A percentile compares a stretch with the other conserved stretches of the same genome.
These are phyloP conservation scores for Corynascus novoguineensis DNA, from an alignment of 495 filamentous ascomycete genomes.

Conservation along the genomic window DNA sequence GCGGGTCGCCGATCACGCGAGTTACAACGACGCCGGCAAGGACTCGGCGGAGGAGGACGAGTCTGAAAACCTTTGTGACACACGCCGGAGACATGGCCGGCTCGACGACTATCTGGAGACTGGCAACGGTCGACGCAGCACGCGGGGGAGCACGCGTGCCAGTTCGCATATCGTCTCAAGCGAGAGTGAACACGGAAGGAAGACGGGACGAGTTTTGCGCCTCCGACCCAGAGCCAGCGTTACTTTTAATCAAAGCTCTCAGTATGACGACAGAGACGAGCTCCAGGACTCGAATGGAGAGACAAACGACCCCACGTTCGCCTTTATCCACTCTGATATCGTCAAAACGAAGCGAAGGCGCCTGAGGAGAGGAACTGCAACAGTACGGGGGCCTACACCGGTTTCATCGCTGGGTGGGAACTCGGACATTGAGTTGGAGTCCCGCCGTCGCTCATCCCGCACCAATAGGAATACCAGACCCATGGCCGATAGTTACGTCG, in stretches of 20 bases:
- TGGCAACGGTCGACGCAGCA: slow-evolving; percentile 7
- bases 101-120: slow-evolving; percentile 6
- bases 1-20: slow-evolving; percentile 9
- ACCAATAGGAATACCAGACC: slow-evolving; percentile 42
- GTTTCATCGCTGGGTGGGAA: slow-evolving; percentile 15
- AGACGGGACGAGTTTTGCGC: slow-evolving; percentile 1
- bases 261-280: slow-evolving; percentile 41
- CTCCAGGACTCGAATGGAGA: slow-evolving; percentile 35
- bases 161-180: slow-evolving; percentile 22
- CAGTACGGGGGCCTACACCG: background rate
- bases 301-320: slow-evolving; percentile 28
- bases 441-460: slow-evolving; percentile 49
- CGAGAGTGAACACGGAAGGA: slow-evolving; percentile 13
- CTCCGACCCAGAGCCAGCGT: slow-evolving; percentile 6
- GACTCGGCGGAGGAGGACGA: slow-evolving; percentile 27
- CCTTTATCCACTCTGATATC: slow-evolving; percentile 40
- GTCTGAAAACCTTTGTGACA: background rate
- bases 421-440: slow-evolving; percentile 44
- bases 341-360: slow-evolving; percentile 13
- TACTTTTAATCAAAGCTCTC: background rate
- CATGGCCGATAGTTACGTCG: slow-evolving; percentile 57
- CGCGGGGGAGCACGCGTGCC: slow-evolving; percentile 22
- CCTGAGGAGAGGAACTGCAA: background rate
- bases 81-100: background rate
- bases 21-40: slow-evolving; percentile 28